Conservation (phyloP, 2,329 filamentous ascomycete genomes). For the Chaetomiaceae sp. region DNA sequence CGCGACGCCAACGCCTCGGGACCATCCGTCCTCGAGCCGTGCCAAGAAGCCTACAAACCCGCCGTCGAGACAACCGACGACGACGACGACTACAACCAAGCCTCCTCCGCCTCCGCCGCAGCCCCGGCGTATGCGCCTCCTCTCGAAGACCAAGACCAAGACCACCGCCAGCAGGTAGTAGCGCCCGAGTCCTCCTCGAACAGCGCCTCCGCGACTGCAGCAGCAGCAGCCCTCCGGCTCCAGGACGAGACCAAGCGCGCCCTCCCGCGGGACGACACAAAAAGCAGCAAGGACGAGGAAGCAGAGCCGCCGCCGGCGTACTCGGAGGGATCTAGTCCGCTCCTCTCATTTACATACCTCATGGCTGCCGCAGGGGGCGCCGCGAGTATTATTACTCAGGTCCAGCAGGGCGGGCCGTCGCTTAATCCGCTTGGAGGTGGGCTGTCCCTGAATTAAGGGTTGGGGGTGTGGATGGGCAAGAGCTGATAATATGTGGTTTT, state of each 20-base stretch:
- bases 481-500: conserved; percentile 16
- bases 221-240: conserved; percentile 31
- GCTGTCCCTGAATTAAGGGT: conserved; percentile 22
- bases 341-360: conserved; percentile 89
- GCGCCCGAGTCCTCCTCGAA: conserved; percentile 23
- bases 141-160: too few species aligned
- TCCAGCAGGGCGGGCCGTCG: conserved; percentile 86
- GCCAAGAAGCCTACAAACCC: conserved; percentile 34
- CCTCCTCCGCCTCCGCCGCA: conserved; percentile 33
- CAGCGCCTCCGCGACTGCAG: too few species aligned
- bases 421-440: conserved; percentile 84
- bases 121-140: conserved; percentile 48
- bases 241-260: conserved; percentile 76
- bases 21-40: conserved; percentile 32
- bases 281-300: conserved; percentile 69
- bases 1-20: conserved; percentile 34
- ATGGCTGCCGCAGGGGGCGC: conserved; percentile 98
- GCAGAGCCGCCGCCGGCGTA: conserved; percentile 93
- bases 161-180: conserved; percentile 23
- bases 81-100: too few species aligned
- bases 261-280: conserved; percentile 78
- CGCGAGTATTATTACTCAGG: conserved; percentile 98
- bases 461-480: neutral
- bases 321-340: conserved; percentile 87
- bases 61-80: conserved; percentile 36